Conservation (phyloP, 2,329 filamentous ascomycete species). For the Clonostachys rhizophaga region DNA sequence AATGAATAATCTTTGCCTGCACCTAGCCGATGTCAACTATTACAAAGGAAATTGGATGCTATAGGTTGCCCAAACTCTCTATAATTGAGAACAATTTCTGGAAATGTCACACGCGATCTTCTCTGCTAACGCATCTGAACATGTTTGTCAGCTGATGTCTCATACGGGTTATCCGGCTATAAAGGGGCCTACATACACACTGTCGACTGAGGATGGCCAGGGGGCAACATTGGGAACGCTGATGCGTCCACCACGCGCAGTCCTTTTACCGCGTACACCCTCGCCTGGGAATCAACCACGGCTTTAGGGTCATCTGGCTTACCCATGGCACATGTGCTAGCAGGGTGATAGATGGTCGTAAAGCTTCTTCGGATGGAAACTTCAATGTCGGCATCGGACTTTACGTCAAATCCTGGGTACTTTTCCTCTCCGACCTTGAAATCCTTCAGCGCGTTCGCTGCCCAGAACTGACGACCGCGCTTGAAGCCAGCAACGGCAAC, state of each 20-base stretch:
- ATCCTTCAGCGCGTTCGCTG: constrained; percentile 12
- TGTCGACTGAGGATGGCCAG: constrained; percentile 1
- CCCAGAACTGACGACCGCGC: constrained; percentile 28
- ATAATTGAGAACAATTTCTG: too few relatives aligned
- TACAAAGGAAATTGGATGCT: too few relatives aligned
- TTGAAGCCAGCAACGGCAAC: constrained; percentile 34
- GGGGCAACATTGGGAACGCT: constrained; percentile 40
- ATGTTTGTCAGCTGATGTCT: too few relatives aligned
- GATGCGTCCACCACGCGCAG: constrained; percentile 55
- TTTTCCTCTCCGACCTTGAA: constrained; percentile 26
- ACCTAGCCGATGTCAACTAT: too few relatives aligned
- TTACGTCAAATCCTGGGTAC: constrained; percentile 28
- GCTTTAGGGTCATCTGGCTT: constrained; percentile 40
- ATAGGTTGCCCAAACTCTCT: too few relatives aligned
- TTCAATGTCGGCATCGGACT: constrained; percentile 11
- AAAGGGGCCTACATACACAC: not conserved
- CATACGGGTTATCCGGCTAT: too few relatives aligned
- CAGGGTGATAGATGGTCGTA: constrained; percentile 46
- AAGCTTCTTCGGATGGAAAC: constrained; percentile 24
- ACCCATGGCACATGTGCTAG: constrained; percentile 47
- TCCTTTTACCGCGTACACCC: constrained; percentile 43
- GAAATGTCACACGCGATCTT: too few relatives aligned
- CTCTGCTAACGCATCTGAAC: too few relatives aligned
- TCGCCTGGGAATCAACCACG: constrained; percentile 46
- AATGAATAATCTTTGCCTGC: too few relatives aligned